A percentile compares a stretch with the other conserved stretches of the same genome.
Conservation (phyloP, 257 asterid genomes). For the Forsythia viridissima region DNA sequence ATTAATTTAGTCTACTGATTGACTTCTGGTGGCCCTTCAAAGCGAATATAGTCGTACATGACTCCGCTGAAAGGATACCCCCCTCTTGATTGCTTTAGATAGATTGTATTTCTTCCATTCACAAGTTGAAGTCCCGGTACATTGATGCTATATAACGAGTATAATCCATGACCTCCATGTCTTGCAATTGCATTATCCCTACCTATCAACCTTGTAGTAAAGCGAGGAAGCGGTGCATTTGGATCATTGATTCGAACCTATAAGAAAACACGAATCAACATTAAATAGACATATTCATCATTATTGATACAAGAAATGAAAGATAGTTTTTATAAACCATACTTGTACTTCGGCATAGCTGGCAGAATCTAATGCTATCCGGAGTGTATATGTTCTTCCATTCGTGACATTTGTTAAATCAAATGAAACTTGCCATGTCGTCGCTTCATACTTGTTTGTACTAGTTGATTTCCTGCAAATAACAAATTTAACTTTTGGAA, state of each 20-base stretch:
- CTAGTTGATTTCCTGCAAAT: slow-evolving; percentile 40
- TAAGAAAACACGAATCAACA: background rate
- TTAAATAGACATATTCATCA: background rate
- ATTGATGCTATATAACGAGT: slow-evolving; percentile 34
- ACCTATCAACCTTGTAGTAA: slow-evolving; percentile 52
- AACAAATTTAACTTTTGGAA: background rate
- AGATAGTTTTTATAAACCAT: background rate
- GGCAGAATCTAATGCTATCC: slow-evolving; percentile 77
- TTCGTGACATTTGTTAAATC: slow-evolving; percentile 28
- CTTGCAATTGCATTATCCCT: slow-evolving; percentile 75
- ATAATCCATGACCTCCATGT: slow-evolving; percentile 79
- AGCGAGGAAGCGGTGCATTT: slow-evolving; percentile 21
- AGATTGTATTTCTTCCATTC: slow-evolving; percentile 48
- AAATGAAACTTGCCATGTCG: slow-evolving; percentile 67
- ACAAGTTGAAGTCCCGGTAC: slow-evolving; percentile 43
- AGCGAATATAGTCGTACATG: slow-evolving; percentile 71
- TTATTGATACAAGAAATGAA: background rate
- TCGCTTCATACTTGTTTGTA: slow-evolving; percentile 21
- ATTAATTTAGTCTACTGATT: background rate
- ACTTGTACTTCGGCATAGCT: slow-evolving; percentile 52
- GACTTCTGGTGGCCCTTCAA: slow-evolving; percentile 51
- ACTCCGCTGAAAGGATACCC: slow-evolving; percentile 48
- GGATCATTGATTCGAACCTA: slow-evolving; percentile 56
- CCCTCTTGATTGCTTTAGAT: slow-evolving; percentile 45
- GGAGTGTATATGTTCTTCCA: slow-evolving; percentile 46